These are phyloP conservation scores for Cladorrhinum samala DNA, from an alignment of 495 filamentous ascomycete genomes.

Conservation along the genomic window DNA sequence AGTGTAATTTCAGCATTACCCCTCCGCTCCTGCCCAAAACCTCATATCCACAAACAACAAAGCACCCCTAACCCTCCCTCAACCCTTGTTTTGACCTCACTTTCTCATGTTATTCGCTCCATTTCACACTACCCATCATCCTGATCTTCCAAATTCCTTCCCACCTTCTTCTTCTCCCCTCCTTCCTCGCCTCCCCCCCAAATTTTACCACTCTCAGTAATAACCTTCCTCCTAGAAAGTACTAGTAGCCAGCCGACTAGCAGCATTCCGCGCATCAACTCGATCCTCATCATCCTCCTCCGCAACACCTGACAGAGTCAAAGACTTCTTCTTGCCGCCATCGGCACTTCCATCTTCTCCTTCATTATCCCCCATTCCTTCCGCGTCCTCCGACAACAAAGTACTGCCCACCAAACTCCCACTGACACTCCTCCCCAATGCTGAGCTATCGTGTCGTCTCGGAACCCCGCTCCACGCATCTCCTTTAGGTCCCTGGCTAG, in stretches of 20 bases:
- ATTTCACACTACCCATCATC: no score
- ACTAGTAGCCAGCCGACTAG: slow-evolving; percentile 85
- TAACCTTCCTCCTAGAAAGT: slow-evolving; percentile 75
- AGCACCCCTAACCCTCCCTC: no score
- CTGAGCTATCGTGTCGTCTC: slow-evolving; percentile 61
- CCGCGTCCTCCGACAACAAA: slow-evolving; percentile 39
- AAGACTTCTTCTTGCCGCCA: slow-evolving; percentile 38
- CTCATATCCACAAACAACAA: no score
- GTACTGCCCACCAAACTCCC: slow-evolving; percentile 54
- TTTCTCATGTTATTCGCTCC: no score
- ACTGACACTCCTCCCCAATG: slow-evolving; percentile 68
- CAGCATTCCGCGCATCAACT: slow-evolving; percentile 91
- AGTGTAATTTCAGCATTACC: no score
- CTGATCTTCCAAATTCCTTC: neutral
- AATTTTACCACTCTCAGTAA: no score
- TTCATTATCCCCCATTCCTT: slow-evolving; percentile 21
- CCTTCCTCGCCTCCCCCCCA: no score
- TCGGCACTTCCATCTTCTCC: slow-evolving; percentile 35
- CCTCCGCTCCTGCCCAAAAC: no score
- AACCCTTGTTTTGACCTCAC: no score
- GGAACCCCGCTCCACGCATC: slow-evolving; percentile 97
- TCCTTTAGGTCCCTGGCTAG: slow-evolving; percentile 88
- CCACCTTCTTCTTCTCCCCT: neutral
- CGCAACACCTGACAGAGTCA: slow-evolving; percentile 50
- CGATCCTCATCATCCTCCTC: slow-evolving; percentile 93